Conservation (phyloP, 345 rosid species). For the Pistacia vera region DNA sequence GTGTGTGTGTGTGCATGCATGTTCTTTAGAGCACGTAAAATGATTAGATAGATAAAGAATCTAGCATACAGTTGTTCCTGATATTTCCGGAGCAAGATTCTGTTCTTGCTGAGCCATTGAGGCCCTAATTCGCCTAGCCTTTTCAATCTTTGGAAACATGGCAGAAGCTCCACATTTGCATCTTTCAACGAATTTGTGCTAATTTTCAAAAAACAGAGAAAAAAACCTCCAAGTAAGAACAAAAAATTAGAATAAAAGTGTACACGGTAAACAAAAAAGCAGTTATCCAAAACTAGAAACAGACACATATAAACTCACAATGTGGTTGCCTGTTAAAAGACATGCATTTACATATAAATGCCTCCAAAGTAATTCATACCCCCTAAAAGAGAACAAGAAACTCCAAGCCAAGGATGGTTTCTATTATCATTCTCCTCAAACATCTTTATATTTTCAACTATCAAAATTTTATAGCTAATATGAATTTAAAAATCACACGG, state of each 20-base stretch:
- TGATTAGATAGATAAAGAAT: slow-evolving; percentile 16
- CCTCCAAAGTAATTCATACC: not conserved
- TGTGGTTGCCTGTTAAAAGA: not conserved
- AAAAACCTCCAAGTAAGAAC: slow-evolving; percentile 26
- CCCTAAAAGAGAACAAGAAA: not conserved
- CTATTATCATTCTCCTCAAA: not conserved
- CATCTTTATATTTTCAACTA: not conserved
- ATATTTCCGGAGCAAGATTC: slow-evolving; percentile 41
- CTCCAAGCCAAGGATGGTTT: not conserved
- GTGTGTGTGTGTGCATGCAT: not conserved
- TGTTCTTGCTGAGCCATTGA: slow-evolving; percentile 67
- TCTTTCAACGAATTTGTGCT: slow-evolving; percentile 96
- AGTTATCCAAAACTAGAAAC: not conserved
- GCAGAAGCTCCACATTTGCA: slow-evolving; percentile 90
- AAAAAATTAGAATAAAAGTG: slow-evolving; percentile 2
- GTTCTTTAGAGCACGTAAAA: not conserved
- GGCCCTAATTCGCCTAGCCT: slow-evolving; percentile 76
- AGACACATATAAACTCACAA: not conserved
- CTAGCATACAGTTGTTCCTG: slow-evolving; percentile 46
- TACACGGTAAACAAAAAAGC: not conserved
- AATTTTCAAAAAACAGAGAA: slow-evolving; percentile 31
- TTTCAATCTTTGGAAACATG: slow-evolving; percentile 91
- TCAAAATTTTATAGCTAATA: not conserved
- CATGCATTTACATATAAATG: not conserved
- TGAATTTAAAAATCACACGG: not conserved